Evolutionary conservation across 2,329 filamentous ascomycete species (phyloP).

Genomic region (Aspergillus fructus): DNA sequence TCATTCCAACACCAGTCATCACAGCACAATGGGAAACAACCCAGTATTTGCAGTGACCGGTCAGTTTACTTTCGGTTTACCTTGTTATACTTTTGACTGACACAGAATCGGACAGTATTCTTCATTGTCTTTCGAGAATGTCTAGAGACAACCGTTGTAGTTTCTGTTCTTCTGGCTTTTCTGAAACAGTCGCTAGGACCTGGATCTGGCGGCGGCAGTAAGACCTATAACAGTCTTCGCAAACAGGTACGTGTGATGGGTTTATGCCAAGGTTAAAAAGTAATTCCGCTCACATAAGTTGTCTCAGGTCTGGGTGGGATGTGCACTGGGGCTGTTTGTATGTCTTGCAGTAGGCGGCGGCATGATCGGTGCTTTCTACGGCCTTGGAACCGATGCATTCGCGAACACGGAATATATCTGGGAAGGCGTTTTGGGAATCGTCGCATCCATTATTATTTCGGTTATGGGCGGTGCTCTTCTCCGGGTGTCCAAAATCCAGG

Average conservation of each 20-base stretch:
- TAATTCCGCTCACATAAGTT: no score
- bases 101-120: slow-evolving; percentile 57
- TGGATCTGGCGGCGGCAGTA: slow-evolving; percentile 56
- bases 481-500: slow-evolving; percentile 77
- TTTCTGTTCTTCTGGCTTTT: slow-evolving; percentile 83
- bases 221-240: slow-evolving; percentile 66
- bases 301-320: slow-evolving; percentile 62
- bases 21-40: background rate
- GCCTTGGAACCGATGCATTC: slow-evolving; percentile 67
- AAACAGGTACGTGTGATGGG: slow-evolving; percentile 52
- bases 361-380: slow-evolving; percentile 73
- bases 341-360: slow-evolving; percentile 65
- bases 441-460: slow-evolving; percentile 78
- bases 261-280: background rate
- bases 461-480: slow-evolving; percentile 77
- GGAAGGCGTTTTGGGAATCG: slow-evolving; percentile 74
- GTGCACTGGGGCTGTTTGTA: slow-evolving; percentile 61
- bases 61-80: background rate
- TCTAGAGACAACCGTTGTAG: slow-evolving; percentile 78
- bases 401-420: slow-evolving; percentile 70
- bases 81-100: background rate
- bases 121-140: slow-evolving; percentile 88
- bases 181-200: slow-evolving; percentile 76
- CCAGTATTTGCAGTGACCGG: slow-evolving; percentile 17
- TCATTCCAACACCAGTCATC: no score